Evolutionary conservation across 139 green algal species (phyloP), one percentile per base, ranked within the genome.

Genomic region (Limnomonas spitsbergensis): DNA sequence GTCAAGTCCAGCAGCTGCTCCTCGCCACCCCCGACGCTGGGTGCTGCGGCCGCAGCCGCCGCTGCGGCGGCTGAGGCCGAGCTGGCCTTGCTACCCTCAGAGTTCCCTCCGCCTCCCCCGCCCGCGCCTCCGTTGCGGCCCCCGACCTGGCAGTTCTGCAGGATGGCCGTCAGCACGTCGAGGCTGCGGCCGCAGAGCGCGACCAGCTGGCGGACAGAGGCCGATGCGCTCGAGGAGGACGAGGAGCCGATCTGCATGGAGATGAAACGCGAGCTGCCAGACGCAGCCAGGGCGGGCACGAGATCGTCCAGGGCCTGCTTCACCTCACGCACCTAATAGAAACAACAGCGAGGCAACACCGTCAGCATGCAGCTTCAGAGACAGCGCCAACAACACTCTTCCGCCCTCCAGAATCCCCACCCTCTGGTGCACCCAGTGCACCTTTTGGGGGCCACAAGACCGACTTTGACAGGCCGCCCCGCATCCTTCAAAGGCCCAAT

Each of bases 1-100:
- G 56, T 70, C 56, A 70, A 20, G 27, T 32, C 56, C 7, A 70
- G 56, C n/a, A 70, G 14, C 56, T 70, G 56, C 14, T 70, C 56
- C 56, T 29, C 14, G 20, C 47, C 47, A 61, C 47, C 47, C 14
- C 14, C 20, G 47, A 14, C 14, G 20, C 47, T 20, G 14, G 47
- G 47, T 14, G 20, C 20, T 61, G 47, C 47, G 20, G 47, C 14
- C 14, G 47, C 20, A 20, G 14, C 20, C 14, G 14, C 20, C 14
- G 20, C 47, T 29, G 47, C 47, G 20, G 14, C 47, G 14, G 47
- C 47, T 61, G 47, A 14, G 14, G 47, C 47, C 47, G 20, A 14
- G 47, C 47, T 61, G 47, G 47, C 47, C 20, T 14, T 14, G 14
- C 14, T 29, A 20, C 14, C 47, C 47, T 61, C 20, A n/a, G n/a